Base-by-base conservation (phyloP, 2,329 filamentous ascomycete genomes). In the Emmonsiellopsis sp. region DNA sequence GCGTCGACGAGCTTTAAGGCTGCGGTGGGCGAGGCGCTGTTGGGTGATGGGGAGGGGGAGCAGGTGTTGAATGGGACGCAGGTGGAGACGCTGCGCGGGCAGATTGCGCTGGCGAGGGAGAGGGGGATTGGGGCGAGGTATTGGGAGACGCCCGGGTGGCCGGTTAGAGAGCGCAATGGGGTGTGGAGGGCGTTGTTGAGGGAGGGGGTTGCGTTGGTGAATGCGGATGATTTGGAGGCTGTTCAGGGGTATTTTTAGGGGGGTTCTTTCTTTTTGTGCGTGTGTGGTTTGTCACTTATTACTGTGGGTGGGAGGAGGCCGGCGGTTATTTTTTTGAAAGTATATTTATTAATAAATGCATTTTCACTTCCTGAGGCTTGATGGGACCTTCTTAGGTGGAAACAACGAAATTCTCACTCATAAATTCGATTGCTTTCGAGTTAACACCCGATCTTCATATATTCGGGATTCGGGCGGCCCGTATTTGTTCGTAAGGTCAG, bases 121-220 rank as follows among this genome's bases (percentile, higher is more conserved):
- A 80, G 74, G 61, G 82, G 82, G 0, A 83, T 87, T 55, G 70
- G 68, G 53, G 76, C 76, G 1, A 68, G 83, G 53, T 86, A 85
- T 61, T 86, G 82, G 82, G 79, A 82, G 51, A 76, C 78, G 57
- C 83, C 83, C 0, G 70, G 69, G 2, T 85, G 76, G 71, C 82
- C 81, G 0, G 67, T 85, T 32, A 73, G 76, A n/a, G 77, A 74
- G 21, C 68, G 83, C 27, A 80, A 84, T 62, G 68, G 71, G 8
- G 67, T 83, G 4, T 86, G 83, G 83, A 69, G 75, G 57, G 74
- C 71, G 5, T 64, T 86, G 56, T 71, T 77, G 58, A 71, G 76
- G 49, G 79, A 79, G 54, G 81, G 81, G 0, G 80, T 81, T n/a
- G 77, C 77, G 54, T 62, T 86, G 54, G 60, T 86, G 49, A 85